Evolutionary conservation across 1,284 basidiomycete species (phyloP).

Genomic region (Apiotrichum gracile): DNA sequence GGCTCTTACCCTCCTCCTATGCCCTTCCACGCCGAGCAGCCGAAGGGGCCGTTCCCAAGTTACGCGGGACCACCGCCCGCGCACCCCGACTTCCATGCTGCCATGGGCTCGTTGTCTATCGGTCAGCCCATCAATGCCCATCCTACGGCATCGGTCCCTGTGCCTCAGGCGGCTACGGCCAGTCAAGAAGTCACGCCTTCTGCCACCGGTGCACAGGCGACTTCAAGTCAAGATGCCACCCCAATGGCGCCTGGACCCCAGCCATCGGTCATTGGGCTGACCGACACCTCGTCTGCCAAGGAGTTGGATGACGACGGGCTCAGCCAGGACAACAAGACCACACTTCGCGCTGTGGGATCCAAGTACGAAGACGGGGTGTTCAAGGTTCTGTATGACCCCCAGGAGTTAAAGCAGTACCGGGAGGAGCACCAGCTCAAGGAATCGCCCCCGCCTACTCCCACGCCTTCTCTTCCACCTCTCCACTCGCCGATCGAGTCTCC

Average conservation of each 20-base stretch:
- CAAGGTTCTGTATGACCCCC: conserved; percentile 24
- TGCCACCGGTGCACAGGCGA: no score
- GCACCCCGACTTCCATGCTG: background rate
- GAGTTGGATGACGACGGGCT: background rate
- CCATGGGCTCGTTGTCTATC: background rate
- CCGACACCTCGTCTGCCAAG: background rate
- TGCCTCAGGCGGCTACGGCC: no score
- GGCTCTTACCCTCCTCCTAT: background rate
- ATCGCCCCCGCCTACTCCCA: background rate
- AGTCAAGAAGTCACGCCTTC: no score
- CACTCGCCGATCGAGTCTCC: background rate
- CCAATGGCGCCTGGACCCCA: no score
- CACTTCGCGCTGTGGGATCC: conserved; percentile 9
- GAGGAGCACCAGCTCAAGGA: conserved; percentile 3
- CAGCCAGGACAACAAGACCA: background rate
- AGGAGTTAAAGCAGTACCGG: conserved; percentile 22
- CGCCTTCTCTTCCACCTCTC: background rate
- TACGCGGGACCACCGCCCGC: background rate
- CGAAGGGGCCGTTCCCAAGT: background rate
- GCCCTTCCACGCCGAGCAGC: background rate
- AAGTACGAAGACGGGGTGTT: conserved; percentile 23
- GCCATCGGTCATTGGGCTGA: no score
- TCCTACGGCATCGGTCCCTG: no score
- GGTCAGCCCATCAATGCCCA: background rate
- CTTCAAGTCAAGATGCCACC: no score